Evolutionary conservation across 768 basidiomycete species (phyloP).

Genomic region (Imleria badia): DNA sequence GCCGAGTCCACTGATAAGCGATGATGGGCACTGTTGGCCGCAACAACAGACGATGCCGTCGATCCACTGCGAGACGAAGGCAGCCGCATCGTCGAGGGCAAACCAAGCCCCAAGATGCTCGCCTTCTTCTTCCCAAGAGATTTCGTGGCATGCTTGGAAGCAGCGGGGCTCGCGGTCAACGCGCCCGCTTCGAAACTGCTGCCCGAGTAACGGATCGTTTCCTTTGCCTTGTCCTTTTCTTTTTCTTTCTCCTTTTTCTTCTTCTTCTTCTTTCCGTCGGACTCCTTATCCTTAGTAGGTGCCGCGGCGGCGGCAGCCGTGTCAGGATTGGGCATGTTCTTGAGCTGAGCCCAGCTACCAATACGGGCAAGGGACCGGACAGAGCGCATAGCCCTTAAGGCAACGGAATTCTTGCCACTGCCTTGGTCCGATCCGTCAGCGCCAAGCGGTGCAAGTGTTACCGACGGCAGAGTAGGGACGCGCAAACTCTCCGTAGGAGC

Average conservation of each 20-base stretch:
- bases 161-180: constrained; percentile 39
- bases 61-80: constrained; percentile 38
- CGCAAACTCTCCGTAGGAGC: constrained; percentile 11
- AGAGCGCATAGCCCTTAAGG: constrained; percentile 74
- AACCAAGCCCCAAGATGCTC: constrained; percentile 59
- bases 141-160: constrained; percentile 26
- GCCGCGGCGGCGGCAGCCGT: constrained; percentile 25
- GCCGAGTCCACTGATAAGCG: constrained; percentile 37
- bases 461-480: constrained; percentile 26
- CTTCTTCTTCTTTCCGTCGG: constrained; percentile 36
- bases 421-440: constrained; percentile 16
- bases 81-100: constrained; percentile 55
- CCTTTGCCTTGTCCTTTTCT: constrained; percentile 33
- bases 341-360: constrained; percentile 68
- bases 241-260: constrained; percentile 40
- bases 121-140: constrained; percentile 56
- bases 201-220: constrained; percentile 47
- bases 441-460: constrained; percentile 39
- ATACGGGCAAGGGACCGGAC: constrained; percentile 72
- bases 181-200: constrained; percentile 72
- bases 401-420: constrained; percentile 58
- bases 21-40: neutral
- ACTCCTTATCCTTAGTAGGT: constrained; percentile 29
- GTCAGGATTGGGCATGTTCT: constrained; percentile 36
- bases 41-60: constrained; percentile 34